Evolutionary conservation across 306 rosid genomes (phyloP).

Genomic region (Aeschynomene evenia): DNA sequence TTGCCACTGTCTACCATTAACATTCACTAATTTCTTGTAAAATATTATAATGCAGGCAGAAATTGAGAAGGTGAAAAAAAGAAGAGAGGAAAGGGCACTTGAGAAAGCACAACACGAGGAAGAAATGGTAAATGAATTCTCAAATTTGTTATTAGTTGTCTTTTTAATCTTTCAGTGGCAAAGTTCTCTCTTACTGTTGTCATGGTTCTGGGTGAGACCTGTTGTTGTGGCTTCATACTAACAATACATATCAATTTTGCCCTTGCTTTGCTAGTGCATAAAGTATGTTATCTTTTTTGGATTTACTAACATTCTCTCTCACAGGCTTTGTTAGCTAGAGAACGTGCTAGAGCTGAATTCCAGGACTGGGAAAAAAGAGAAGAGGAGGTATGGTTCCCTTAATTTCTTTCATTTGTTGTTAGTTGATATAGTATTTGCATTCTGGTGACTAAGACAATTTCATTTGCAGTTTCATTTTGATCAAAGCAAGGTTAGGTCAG

Average conservation of each 20-base stretch:
- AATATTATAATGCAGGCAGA: slow-evolving; percentile 66
- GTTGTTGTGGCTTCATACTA: slow-evolving; percentile 3
- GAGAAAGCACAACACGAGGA: slow-evolving; percentile 96
- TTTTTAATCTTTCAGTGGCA: slow-evolving; percentile 22
- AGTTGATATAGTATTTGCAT: slow-evolving; percentile 14
- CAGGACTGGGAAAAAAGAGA: slow-evolving; percentile 99
- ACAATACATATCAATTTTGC: background rate
- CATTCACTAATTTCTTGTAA: background rate
- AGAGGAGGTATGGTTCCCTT: slow-evolving; percentile 68
- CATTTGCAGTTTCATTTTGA: slow-evolving; percentile 87
- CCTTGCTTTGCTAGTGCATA: background rate
- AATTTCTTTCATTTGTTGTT: background rate
- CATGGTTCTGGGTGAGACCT: background rate
- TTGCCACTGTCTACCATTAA: background rate
- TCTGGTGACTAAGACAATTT: slow-evolving; percentile 28
- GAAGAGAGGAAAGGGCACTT: slow-evolving; percentile 98
- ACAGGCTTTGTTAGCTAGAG: slow-evolving; percentile 92
- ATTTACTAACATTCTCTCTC: slow-evolving; percentile 34
- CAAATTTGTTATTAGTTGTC: background rate
- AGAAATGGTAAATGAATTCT: slow-evolving; percentile 75
- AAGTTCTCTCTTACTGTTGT: background rate
- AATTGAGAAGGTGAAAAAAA: slow-evolving; percentile 93
- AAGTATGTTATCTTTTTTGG: slow-evolving; percentile 9
- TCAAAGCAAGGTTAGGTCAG: slow-evolving; percentile 96
- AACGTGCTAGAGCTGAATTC: slow-evolving; percentile 96